Conservation (phyloP, 2,329 filamentous ascomycete genomes). For the Pezicula radicicola region DNA sequence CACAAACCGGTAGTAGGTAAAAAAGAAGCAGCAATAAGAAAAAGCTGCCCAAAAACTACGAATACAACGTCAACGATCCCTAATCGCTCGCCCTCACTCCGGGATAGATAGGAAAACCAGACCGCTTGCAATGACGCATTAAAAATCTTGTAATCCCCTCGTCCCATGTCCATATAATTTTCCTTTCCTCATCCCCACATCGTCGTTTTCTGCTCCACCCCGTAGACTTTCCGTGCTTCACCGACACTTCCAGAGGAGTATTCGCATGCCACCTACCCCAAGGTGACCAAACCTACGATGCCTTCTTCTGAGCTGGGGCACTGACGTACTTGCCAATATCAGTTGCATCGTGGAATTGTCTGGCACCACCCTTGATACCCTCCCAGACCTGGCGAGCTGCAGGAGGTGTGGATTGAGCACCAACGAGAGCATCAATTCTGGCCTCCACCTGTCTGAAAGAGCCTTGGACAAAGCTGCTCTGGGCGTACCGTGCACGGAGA, state of each 20-base stretch:
- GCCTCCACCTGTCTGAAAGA: constrained; percentile 71
- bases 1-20: not conserved
- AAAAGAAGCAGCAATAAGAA: not conserved
- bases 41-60: not conserved
- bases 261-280: not conserved
- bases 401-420: constrained; percentile 84
- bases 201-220: not conserved
- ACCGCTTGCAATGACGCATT: not conserved
- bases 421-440: constrained; percentile 76
- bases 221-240: not conserved
- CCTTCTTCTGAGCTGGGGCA: constrained; percentile 55
- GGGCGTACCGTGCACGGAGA: constrained; percentile 82
- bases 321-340: constrained; percentile 73
- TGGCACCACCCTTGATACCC: constrained; percentile 66
- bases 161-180: not conserved
- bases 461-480: constrained; percentile 90
- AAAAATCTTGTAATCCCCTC: not conserved
- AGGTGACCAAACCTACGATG: not conserved
- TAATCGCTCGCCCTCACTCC: not conserved
- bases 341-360: constrained; percentile 75
- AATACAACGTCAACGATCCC: not conserved
- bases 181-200: not conserved
- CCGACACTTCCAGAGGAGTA: not conserved
- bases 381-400: constrained; percentile 78
- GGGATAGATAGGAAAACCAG: not conserved